Evolutionary conservation across 2,329 filamentous ascomycete genomes (phyloP), one percentile per base, ranked within the genome.

Genomic region (Alternaria alternata): DNA sequence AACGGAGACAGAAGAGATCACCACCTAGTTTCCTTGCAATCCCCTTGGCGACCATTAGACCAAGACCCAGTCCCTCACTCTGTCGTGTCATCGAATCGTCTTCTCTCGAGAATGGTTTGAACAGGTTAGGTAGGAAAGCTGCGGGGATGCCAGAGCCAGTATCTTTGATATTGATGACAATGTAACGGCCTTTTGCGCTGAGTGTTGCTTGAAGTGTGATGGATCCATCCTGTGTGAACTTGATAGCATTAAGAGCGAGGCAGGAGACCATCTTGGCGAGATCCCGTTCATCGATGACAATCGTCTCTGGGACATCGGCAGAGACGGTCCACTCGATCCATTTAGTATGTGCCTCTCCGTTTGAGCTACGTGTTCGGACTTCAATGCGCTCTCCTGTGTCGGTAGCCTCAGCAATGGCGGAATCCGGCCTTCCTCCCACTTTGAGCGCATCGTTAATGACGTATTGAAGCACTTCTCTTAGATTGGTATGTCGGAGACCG

Each of bases 31-130:
- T 89, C 54, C 89, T 83, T 5, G 89, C 87, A 46, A 91, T 81
- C 4, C 89, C 89, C 76, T 91, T 91, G 1, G 89, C 89, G n/a
- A 91, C 89, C 70, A 91, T 83, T 11, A 92, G 79, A 28, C 89
- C 89, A 7, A 92, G 80, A 0, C 89, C 89, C 3, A 91, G 80
- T 0, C 89, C 89, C 74, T 92, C 89, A 71, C 86, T 89, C 62
- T 86, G 85, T 43, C 89, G 82, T 7, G 88, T 91, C 14, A 88
- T 86, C 2, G 89, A 90, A 51, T 87, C 84, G 72, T 92, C 89
- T 75, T 90, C 87, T 61, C 89, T 84, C 24, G 89, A 87, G 74
- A 91, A 91, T 1, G 89, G 86, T 65, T 89, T 89, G 80, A 91
- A 92, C 1, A 92, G 80, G 55, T 86, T 86, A 0, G 87, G 87